Evolutionary conservation across 129 eudicot species (phyloP).

Genomic region (Escallonia rubra): DNA sequence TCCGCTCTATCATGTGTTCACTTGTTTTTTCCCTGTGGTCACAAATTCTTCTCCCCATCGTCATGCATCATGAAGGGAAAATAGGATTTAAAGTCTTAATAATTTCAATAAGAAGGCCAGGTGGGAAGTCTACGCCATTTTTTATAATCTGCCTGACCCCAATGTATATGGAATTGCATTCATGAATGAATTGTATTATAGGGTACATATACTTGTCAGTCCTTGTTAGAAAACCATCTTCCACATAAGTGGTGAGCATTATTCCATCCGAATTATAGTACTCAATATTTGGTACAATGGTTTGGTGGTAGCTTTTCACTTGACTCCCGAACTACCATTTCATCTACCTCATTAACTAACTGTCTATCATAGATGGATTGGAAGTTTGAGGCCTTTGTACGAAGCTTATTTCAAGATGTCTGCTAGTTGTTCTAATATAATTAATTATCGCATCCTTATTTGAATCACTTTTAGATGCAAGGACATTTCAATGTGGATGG

Average conservation of each 20-base stretch:
- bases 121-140: too few species aligned
- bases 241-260: not conserved
- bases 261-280: not conserved
- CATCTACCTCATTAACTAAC: not conserved
- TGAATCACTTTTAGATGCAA: not conserved
- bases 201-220: too few species aligned
- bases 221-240: not conserved
- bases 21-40: too few species aligned
- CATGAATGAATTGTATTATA: too few species aligned
- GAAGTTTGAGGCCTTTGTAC: not conserved
- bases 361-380: not conserved
- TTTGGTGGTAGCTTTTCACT: not conserved
- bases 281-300: not conserved
- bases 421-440: not conserved
- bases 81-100: too few species aligned
- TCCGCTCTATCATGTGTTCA: too few species aligned
- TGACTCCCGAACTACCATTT: not conserved
- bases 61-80: too few species aligned
- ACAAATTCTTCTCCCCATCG: too few species aligned
- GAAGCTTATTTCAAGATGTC: not conserved
- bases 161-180: too few species aligned
- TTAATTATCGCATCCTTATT: not conserved
- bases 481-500: not conserved
- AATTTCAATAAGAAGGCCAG: too few species aligned
- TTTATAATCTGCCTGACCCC: too few species aligned